Percentiles rank a stretch among this genome's conserved stretches.
phyloP scores from a whole-genome alignment of 768 basidiomycete genomes.

The Sporobolomyces phaffii region DNA sequence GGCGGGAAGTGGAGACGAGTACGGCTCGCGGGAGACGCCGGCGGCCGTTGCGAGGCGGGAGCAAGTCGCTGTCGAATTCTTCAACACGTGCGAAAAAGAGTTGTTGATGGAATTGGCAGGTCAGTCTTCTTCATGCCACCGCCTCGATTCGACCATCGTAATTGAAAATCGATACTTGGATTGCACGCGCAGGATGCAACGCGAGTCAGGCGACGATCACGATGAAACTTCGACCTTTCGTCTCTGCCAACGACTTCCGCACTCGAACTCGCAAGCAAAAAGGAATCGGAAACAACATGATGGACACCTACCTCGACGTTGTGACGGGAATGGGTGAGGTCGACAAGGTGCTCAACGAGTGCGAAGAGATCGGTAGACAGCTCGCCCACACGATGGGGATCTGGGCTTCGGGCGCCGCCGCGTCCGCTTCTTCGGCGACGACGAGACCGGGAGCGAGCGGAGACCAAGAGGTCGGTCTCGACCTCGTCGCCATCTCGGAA shows the following conservation, averaged over 20 bases:
- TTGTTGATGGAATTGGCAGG: slow-evolving; percentile 47
- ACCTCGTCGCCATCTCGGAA: slow-evolving; percentile 45
- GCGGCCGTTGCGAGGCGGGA: slow-evolving; percentile 28
- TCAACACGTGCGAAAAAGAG: slow-evolving; percentile 49
- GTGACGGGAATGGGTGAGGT: slow-evolving; percentile 70
- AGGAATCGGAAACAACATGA: slow-evolving; percentile 80
- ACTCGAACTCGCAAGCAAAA: slow-evolving; percentile 82
- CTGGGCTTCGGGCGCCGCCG: slow-evolving; percentile 54
- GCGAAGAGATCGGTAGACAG: slow-evolving; percentile 73
- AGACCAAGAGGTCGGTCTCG: slow-evolving; percentile 34
- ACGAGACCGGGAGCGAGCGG: slow-evolving; percentile 30
- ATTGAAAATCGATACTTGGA: background rate
- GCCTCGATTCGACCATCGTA: background rate
- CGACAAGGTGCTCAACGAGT: slow-evolving; percentile 78
- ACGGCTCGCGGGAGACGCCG: slow-evolving; percentile 28
- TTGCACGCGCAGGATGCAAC: slow-evolving; percentile 59
- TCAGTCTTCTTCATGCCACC: background rate
- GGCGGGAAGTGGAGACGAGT: slow-evolving; percentile 38
- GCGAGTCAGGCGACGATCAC: slow-evolving; percentile 73
- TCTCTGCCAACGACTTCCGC: slow-evolving; percentile 66
- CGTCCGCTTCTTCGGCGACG: slow-evolving; percentile 33
- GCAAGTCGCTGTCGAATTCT: slow-evolving; percentile 45
- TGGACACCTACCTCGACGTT: slow-evolving; percentile 81
- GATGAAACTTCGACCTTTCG: slow-evolving; percentile 70
- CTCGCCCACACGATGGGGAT: slow-evolving; percentile 68